Evolutionary conservation across 331 rosid species (phyloP).

Genomic region (Phaseolus coccineus): DNA sequence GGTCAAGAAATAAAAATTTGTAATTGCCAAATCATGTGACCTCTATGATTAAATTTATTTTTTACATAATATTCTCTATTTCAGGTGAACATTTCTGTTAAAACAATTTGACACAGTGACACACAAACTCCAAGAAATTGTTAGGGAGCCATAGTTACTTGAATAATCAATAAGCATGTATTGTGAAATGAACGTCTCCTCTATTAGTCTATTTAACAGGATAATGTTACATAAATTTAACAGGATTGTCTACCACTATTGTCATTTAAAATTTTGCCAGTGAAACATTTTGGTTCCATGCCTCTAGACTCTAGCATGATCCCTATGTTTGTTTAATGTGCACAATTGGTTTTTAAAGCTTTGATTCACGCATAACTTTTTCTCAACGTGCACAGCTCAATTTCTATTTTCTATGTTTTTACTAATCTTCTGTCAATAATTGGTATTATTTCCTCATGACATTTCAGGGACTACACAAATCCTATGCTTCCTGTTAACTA

Average conservation of each 20-base stretch:
- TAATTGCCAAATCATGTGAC: neutral
- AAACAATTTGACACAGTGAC: neutral
- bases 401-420: constrained; percentile 18
- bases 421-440: neutral
- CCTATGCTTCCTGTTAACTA: constrained; percentile 86
- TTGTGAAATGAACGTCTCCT: constrained; percentile 19
- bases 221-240: constrained; percentile 13
- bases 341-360: neutral
- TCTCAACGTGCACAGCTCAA: neutral
- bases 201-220: neutral
- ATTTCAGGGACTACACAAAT: constrained; percentile 81
- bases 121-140: constrained; percentile 12
- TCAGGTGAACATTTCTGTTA: neutral
- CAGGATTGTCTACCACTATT: constrained; percentile 17
- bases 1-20: neutral
- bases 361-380: constrained; percentile 21
- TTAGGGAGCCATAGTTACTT: neutral
- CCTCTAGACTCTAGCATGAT: neutral
- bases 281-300: constrained; percentile 21
- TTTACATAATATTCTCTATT: neutral
- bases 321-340: constrained; percentile 23
- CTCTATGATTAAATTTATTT: neutral
- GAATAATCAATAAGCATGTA: neutral
- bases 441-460: constrained; percentile 29
- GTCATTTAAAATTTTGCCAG: constrained; percentile 2